Base-by-base conservation (phyloP, 345 rosid species). In the Gossypium raimondii region DNA sequence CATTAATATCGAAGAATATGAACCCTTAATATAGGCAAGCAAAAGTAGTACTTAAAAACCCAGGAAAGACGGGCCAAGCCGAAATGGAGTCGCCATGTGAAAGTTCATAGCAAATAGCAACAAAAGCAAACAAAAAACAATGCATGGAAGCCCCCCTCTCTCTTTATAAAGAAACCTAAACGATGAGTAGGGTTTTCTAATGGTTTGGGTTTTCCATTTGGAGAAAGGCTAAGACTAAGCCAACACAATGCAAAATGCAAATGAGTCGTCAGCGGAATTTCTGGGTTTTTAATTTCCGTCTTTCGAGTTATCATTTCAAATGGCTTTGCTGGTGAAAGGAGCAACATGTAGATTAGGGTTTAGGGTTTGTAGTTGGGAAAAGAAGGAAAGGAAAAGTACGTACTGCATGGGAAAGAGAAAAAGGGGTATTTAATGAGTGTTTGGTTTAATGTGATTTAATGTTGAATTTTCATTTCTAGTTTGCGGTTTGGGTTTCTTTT, bases 211-310 rank as follows among this genome's bases (percentile, higher is more conserved):
- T 81, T 81, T 67, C 84, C 65, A 63, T 70, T 78, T 77, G 11
- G 61, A 74, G 84, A 60, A 81, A 69, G 52, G 29, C 79, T 75
- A 48, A 48, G 52, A 48, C 16, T 48, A 34, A 34, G 41, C 41
- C 7, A 34, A 34, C 41, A 5, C 41, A 5, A 34, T 34, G 52
- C 52, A 48, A 48, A 11, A 48, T 34, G 41, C 7, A 10, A 48
- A 48, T 48, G 52, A 48, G 24, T 25, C 50, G 20, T 76, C 82
- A 27, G 84, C 84, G 65, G 47, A 66, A 81, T 81, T 79, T 79
- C 67, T 75, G 84, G 81, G 86, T 48, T 48, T 48, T 3, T 48
- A 48, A 48, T 48, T 77, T 76, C 47, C 41, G 1, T 34, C 41
- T 24, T 76, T 75, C 73, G 80, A 78, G 34, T 50, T 5, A 68